phyloP scores from a whole-genome alignment of 352 stramenopile species.

The Phytophthora crassamura region DNA sequence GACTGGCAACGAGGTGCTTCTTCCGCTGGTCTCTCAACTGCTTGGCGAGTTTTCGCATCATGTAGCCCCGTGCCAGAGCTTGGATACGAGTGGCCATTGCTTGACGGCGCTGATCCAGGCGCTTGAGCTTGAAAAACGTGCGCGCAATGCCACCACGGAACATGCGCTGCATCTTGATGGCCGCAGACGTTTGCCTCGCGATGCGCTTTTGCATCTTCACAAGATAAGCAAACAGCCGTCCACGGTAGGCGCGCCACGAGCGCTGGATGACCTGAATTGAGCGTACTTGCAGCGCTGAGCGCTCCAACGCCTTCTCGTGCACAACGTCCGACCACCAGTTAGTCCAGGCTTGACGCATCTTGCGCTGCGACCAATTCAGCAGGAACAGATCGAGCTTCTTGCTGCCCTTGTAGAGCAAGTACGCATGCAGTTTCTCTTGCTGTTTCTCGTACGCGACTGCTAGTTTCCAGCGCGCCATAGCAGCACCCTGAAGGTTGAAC shows the following conservation, averaged over 20 bases:
- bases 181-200: constrained; percentile 46
- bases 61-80: constrained; percentile 47
- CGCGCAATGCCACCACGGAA: constrained; percentile 66
- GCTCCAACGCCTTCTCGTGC: constrained; percentile 59
- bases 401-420: constrained; percentile 81
- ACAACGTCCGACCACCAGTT: constrained; percentile 72
- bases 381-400: constrained; percentile 80
- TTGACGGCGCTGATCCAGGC: constrained; percentile 46
- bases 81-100: constrained; percentile 62
- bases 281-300: constrained; percentile 51
- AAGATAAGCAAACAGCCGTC: constrained; percentile 50
- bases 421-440: constrained; percentile 73
- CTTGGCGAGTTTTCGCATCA: constrained; percentile 39
- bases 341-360: constrained; percentile 69
- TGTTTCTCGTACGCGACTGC: constrained; percentile 65
- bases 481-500: constrained; percentile 69
- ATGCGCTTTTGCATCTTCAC: constrained; percentile 55
- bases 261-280: constrained; percentile 68
- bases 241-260: constrained; percentile 59
- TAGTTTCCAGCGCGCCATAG: constrained; percentile 66
- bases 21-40: constrained; percentile 30
- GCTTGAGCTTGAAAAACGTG: constrained; percentile 71
- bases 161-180: constrained; percentile 62
- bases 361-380: constrained; percentile 73
- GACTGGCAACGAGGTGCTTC: constrained; percentile 49